Evolutionary conservation across 148 eudicot genomes (phyloP).

Genomic region (Spergularia marina): DNA sequence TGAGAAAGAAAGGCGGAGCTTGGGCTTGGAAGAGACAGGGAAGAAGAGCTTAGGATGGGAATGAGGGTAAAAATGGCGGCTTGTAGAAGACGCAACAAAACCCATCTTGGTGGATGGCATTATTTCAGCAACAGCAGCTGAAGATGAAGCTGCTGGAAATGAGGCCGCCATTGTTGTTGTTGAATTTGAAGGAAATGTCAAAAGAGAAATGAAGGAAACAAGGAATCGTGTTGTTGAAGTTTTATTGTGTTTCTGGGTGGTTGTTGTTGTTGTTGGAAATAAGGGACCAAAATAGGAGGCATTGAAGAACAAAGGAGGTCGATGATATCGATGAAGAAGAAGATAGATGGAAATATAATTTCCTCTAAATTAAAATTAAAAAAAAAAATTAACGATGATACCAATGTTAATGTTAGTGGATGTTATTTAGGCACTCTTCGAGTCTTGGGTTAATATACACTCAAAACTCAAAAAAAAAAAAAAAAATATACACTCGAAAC

Average conservation of each 20-base stretch:
- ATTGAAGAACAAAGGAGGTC: not conserved
- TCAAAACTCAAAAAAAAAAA: too few relatives aligned
- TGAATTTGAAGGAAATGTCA: not conserved
- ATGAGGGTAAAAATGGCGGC: not conserved
- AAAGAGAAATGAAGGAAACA: not conserved
- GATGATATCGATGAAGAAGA: slow-evolving; percentile 2
- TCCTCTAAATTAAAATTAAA: too few relatives aligned
- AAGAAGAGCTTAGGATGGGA: slow-evolving; percentile 33
- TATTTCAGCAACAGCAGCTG: not conserved
- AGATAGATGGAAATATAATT: not conserved
- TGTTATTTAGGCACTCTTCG: too few relatives aligned
- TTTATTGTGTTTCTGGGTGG: not conserved
- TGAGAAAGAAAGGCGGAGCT: slow-evolving; percentile 30
- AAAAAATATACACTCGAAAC: too few relatives aligned
- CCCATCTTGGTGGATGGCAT: not conserved
- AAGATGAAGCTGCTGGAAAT: not conserved
- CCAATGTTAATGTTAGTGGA: not conserved
- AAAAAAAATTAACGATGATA: not conserved
- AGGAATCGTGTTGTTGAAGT: not conserved
- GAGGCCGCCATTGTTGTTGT: not conserved
- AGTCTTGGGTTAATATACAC: too few relatives aligned
- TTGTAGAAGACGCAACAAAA: not conserved
- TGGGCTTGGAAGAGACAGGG: slow-evolving; percentile 41
- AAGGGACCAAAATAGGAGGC: too few relatives aligned
- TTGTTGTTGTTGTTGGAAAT: not conserved